phyloP scores from a whole-genome alignment of 495 filamentous ascomycete species.

The Xylaria scruposa region DNA sequence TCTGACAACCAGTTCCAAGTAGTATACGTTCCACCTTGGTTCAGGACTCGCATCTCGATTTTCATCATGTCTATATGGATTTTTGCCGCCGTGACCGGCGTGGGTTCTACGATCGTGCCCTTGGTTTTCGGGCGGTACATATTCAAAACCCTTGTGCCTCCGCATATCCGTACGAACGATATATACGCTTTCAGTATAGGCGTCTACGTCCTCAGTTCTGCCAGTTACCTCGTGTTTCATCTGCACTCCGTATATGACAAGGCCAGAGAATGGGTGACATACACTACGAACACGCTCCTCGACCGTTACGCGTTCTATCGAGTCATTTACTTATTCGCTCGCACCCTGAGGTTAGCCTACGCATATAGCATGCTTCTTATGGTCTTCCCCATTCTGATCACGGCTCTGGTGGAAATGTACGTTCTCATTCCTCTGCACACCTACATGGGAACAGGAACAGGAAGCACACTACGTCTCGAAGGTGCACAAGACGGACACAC shows the following conservation, averaged over 20 bases:
- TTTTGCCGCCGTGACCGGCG: conserved; percentile 92
- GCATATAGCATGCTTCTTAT: conserved; percentile 73
- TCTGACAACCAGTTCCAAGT: conserved; percentile 75
- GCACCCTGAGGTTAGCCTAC: conserved; percentile 65
- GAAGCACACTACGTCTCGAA: conserved; percentile 46
- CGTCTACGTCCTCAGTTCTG: conserved; percentile 74
- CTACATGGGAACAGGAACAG: conserved; percentile 58
- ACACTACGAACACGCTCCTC: conserved; percentile 39
- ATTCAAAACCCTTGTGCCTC: conserved; percentile 70
- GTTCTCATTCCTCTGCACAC: conserved; percentile 88
- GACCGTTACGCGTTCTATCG: conserved; percentile 45
- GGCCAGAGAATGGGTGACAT: conserved; percentile 38
- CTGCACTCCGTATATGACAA: conserved; percentile 51
- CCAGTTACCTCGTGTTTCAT: conserved; percentile 65
- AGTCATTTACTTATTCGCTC: conserved; percentile 33
- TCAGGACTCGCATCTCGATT: conserved; percentile 76
- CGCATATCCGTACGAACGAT: conserved; percentile 79
- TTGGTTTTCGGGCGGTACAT: conserved; percentile 82
- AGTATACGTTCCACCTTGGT: conserved; percentile 89
- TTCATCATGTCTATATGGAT: conserved; percentile 93
- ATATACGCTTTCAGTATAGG: conserved; percentile 95
- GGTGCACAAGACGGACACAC: conserved; percentile 59
- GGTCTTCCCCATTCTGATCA: conserved; percentile 82
- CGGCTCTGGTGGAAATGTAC: conserved; percentile 85
- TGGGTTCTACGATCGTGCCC: conserved; percentile 83